Evolutionary conservation across 306 rosid genomes (phyloP).

Genomic region (Prunus campanulata): DNA sequence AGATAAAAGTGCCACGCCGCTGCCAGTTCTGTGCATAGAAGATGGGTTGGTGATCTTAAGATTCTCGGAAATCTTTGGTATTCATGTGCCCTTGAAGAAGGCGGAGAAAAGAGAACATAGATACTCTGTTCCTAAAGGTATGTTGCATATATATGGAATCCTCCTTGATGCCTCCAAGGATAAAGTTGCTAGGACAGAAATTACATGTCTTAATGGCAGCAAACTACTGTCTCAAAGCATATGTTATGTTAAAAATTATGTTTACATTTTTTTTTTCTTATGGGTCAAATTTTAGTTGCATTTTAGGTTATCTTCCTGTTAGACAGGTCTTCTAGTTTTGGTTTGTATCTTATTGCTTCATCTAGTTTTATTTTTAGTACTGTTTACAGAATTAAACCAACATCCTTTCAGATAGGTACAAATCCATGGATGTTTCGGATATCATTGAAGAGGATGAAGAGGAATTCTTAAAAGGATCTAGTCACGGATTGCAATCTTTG

Average conservation of each 20-base stretch:
- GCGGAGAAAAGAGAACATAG: conserved; percentile 80
- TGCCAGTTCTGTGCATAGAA: conserved; percentile 86
- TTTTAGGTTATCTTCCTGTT: neutral
- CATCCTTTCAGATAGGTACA: conserved; percentile 61
- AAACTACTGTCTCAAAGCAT: conserved; percentile 20
- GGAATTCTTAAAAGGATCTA: conserved; percentile 58
- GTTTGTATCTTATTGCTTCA: neutral
- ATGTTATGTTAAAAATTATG: neutral
- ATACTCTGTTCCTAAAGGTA: conserved; percentile 67
- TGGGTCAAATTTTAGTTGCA: neutral
- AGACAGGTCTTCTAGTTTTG: neutral
- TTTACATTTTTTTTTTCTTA: neutral
- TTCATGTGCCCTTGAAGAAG: conserved; percentile 70
- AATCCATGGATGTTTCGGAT: conserved; percentile 51
- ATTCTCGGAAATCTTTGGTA: conserved; percentile 91
- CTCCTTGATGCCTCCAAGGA: conserved; percentile 21
- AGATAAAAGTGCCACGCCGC: conserved; percentile 41
- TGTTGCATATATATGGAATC: conserved; percentile 14
- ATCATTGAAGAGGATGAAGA: conserved; percentile 95
- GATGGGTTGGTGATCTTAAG: conserved; percentile 78
- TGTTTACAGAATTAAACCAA: neutral
- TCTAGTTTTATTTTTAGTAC: conserved; percentile 2
- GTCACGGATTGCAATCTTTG: conserved; percentile 40
- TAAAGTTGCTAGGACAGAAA: neutral
- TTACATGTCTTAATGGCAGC: neutral